These are phyloP conservation scores for Kondoa malvinella DNA, from an alignment of 768 basidiomycete genomes.

Conservation along the genomic window DNA sequence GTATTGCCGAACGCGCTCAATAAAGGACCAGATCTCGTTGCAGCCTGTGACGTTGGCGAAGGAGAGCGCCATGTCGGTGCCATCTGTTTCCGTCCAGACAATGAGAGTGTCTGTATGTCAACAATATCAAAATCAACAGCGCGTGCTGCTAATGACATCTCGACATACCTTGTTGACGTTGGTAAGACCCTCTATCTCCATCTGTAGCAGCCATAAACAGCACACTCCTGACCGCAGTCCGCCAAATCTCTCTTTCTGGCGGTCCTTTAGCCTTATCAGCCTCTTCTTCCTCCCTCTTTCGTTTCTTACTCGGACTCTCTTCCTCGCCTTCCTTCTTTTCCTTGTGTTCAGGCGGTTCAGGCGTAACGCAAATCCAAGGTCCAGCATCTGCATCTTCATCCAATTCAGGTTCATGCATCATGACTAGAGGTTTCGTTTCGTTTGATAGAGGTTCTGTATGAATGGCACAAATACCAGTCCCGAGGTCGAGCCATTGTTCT, in stretches of 20 bases:
- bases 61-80: constrained; percentile 85
- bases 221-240: constrained; percentile 6
- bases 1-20: constrained; percentile 74
- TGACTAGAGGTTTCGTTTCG: background rate
- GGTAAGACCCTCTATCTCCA: constrained; percentile 12
- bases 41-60: constrained; percentile 95
- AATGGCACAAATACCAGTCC: constrained; percentile 89
- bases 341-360: constrained; percentile 1
- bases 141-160: too few species aligned
- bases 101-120: constrained; percentile 68
- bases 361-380: constrained; percentile 30
- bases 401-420: background rate
- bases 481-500: constrained; percentile 83
- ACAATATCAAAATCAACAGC: constrained; percentile 19
- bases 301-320: background rate
- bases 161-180: constrained; percentile 10
- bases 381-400: constrained; percentile 28
- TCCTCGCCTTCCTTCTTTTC: constrained; percentile 57
- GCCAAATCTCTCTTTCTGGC: constrained; percentile 9
- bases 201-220: constrained; percentile 12
- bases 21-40: constrained; percentile 92
- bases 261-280: constrained; percentile 6
- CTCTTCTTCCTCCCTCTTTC: background rate
- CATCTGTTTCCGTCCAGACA: constrained; percentile 94
- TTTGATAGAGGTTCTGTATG: constrained; percentile 35